Evolutionary conservation across 257 asterid species (phyloP).

Genomic region (Vinca minor): DNA sequence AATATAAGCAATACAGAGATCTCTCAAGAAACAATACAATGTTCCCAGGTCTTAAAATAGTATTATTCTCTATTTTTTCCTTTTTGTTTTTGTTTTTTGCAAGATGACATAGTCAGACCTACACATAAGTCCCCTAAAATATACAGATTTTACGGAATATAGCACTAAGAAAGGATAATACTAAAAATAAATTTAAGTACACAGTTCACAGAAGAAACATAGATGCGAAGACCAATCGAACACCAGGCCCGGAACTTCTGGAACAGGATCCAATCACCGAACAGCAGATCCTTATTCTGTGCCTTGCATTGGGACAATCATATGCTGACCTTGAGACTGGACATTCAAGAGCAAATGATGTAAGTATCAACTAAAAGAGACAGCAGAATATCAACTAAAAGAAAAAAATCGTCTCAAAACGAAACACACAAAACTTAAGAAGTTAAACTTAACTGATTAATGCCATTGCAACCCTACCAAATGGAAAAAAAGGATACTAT

Average conservation of each 20-base stretch:
- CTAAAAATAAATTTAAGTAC: slow-evolving; percentile 15
- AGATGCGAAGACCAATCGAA: slow-evolving; percentile 20
- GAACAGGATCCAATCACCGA: slow-evolving; percentile 4
- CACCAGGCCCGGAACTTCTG: slow-evolving; percentile 15
- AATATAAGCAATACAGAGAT: neutral
- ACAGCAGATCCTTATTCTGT: slow-evolving; percentile 31
- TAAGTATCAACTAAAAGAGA: slow-evolving; percentile 2
- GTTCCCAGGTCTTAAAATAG: slow-evolving; percentile 1
- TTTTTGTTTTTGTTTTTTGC: too few relatives aligned
- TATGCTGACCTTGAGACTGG: slow-evolving; percentile 42
- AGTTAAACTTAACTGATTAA: too few relatives aligned
- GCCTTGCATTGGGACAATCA: slow-evolving; percentile 56
- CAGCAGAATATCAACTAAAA: neutral
- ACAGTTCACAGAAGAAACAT: slow-evolving; percentile 18
- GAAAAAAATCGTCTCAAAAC: neutral
- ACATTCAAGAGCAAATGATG: slow-evolving; percentile 14
- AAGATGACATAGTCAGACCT: slow-evolving; percentile 13
- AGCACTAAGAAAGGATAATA: slow-evolving; percentile 15
- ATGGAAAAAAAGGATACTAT: too few relatives aligned
- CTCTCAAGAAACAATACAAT: neutral
- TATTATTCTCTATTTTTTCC: too few relatives aligned
- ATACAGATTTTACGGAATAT: too few relatives aligned
- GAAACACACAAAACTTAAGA: neutral
- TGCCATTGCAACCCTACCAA: too few relatives aligned
- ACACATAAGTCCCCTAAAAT: slow-evolving; percentile 17